Percentiles rank a stretch among this genome's conserved stretches.
Conservation (phyloP, 2,329 filamentous ascomycete genomes). For the Thielaviopsis musarum region DNA sequence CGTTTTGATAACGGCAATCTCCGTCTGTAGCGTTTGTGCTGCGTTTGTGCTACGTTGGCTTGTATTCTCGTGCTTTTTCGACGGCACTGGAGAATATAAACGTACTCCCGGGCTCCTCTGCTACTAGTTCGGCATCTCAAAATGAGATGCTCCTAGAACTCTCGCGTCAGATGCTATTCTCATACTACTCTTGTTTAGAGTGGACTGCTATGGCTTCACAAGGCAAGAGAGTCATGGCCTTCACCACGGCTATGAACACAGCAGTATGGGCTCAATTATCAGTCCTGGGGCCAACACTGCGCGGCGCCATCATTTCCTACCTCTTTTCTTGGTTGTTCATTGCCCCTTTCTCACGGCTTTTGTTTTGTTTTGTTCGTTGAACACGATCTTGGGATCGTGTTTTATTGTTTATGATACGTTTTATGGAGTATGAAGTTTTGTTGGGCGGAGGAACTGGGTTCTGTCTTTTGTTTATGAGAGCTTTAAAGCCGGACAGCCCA, state of each 20-base stretch:
- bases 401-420: not conserved
- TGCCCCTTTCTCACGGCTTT: not conserved
- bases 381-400: not conserved
- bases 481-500: not conserved
- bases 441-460: not conserved
- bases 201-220: not conserved
- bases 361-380: not conserved
- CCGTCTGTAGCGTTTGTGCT: constrained; percentile 2
- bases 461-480: not conserved
- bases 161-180: not conserved
- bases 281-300: not conserved
- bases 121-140: not conserved
- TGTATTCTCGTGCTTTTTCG: not conserved
- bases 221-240: not conserved
- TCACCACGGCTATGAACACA: not conserved
- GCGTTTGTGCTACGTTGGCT: not conserved
- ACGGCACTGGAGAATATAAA: not conserved
- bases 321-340: not conserved
- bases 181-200: not conserved
- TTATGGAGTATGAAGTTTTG: not conserved
- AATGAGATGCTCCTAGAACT: not conserved
- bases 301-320: not conserved
- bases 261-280: not conserved
- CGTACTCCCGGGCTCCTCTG: not conserved
- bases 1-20: constrained; percentile 16